Base-by-base conservation (phyloP, 73 alveolate genomes). In the Paramecium octaurelia region DNA sequence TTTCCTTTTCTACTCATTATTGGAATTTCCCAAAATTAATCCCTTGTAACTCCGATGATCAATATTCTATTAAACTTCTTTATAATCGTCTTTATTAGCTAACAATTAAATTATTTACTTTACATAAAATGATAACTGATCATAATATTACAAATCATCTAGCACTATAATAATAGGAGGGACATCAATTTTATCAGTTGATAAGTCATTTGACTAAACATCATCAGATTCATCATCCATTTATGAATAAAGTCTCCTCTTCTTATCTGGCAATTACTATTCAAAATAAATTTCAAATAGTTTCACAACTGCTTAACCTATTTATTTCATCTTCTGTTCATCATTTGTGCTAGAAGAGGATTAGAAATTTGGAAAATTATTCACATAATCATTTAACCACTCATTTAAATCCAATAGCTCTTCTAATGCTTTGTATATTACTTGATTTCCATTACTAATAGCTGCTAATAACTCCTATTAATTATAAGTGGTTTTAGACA, bases 101-200 rank as follows among this genome's bases (percentile, higher is more conserved):
- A 64, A 48, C 3, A 24, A 64, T 64, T 14, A 27, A 64, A 31
- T 64, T 14, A 12, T 34, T 31, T 20, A 31, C 8, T 64, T 64
- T 64, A 64, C 57, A 70, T 70, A 70, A 40, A 70, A 89, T 18
- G 94, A 89, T 29, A 71, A 29, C 3, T 71, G 43, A 70, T 89
- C 94, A 89, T 77, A 77, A 89, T 89, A 89, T 89, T 89, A 57
- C 8, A 89, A 44, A 71, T 89, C 94, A 42, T 89, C 94, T 14
- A 89, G 54, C 21, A 84, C 18, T 12, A 89, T 58, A 8, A 89
- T 9, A 18, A 89, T 77, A 0, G 94, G 94, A 44, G 94, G 88
- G 1, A 89, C 88, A 42, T 31, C 58, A 20, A 35, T 6, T 80
- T 40, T 73, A 14, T 73, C 87, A 73, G 27, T 4, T 73, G 87